Evolutionary conservation across 2,329 filamentous ascomycete species (phyloP).

Genomic region (Cryphonectria parasitica): DNA sequence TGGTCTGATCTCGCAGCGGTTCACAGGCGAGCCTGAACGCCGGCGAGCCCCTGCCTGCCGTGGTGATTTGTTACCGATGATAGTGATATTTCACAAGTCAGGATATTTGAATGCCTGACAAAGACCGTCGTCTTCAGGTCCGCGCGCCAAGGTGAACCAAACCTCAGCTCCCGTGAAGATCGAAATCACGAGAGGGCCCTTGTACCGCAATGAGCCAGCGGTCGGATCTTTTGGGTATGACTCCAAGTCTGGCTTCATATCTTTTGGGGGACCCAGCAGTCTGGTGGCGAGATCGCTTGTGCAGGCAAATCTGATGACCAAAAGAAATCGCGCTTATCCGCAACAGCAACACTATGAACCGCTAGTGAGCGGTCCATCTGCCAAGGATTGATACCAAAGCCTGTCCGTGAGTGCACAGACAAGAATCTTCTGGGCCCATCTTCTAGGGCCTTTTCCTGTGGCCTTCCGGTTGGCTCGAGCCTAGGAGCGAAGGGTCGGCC

Average conservation of each 20-base stretch:
- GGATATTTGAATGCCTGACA: background rate
- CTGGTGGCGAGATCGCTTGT: conserved; percentile 24
- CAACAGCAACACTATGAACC: background rate
- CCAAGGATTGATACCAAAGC: conserved; percentile 13
- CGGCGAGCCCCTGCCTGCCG: conserved; percentile 11
- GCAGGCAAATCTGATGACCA: conserved; percentile 20
- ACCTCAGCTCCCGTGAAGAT: background rate
- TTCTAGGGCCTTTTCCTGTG: background rate
- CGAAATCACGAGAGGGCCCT: background rate
- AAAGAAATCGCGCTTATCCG: conserved; percentile 27
- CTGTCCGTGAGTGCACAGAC: background rate
- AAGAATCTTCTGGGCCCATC: background rate
- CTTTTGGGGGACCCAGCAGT: conserved; percentile 12
- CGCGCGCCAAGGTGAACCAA: background rate
- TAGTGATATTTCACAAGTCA: background rate
- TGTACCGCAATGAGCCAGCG: background rate
- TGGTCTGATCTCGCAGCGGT: conserved; percentile 19
- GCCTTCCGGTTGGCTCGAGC: conserved; percentile 6
- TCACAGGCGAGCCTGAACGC: conserved; percentile 4
- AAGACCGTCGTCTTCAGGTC: background rate
- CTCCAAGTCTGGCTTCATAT: background rate
- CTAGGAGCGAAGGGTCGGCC: conserved; percentile 1
- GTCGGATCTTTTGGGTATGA: background rate
- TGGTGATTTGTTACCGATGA: background rate
- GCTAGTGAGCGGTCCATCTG: background rate